Conservation (phyloP, 1,284 basidiomycete species). For the Trichosporon ovoides region DNA sequence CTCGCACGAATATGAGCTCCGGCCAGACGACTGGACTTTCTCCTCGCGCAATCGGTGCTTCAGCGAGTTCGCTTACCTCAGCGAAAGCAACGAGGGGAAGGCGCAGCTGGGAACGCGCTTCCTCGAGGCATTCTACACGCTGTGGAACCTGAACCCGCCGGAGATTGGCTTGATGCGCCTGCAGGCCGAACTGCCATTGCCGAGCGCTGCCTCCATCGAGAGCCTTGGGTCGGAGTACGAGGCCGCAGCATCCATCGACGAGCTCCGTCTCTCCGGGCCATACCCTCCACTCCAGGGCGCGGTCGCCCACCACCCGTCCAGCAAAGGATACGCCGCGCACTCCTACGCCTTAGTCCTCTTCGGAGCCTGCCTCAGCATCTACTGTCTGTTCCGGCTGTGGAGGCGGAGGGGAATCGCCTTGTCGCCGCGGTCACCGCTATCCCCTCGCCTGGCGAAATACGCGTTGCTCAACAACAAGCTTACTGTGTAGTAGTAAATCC, state of each 20-base stretch:
- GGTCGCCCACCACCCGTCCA: background rate
- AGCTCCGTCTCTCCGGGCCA: background rate
- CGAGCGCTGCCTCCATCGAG: background rate
- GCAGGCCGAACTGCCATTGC: background rate
- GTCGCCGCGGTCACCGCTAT: background rate
- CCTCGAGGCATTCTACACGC: background rate
- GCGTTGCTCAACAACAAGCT: background rate
- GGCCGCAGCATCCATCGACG: background rate
- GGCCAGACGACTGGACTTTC: background rate
- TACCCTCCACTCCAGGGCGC: background rate
- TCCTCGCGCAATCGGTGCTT: background rate
- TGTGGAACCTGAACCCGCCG: slow-evolving; percentile 1
- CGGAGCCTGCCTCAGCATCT: background rate
- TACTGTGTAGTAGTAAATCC: no score
- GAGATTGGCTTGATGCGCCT: background rate
- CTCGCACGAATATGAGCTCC: background rate
- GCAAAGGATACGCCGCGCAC: background rate
- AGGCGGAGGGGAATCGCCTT: background rate
- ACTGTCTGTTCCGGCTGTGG: background rate
- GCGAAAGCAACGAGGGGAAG: background rate
- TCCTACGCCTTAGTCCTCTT: background rate
- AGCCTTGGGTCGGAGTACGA: background rate
- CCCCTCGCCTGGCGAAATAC: background rate
- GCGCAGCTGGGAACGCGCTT: background rate
- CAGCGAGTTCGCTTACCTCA: background rate